phyloP scores from a whole-genome alignment of 1,284 basidiomycete species.

The Laetiporus sulphureus region DNA sequence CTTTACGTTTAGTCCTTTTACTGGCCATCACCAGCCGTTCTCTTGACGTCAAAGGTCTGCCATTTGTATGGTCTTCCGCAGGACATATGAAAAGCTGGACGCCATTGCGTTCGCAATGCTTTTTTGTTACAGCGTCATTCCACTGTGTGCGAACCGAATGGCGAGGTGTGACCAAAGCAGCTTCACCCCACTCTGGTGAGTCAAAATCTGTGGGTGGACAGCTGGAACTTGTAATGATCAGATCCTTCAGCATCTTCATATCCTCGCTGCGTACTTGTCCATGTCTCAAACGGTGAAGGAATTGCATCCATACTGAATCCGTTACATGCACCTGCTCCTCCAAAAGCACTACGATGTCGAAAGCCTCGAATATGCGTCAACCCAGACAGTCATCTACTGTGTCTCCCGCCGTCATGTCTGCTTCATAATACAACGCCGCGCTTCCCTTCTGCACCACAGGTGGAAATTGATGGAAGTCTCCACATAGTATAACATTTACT shows the following conservation, averaged over 20 bases:
- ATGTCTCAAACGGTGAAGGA: constrained; percentile 18
- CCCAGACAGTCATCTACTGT: background rate
- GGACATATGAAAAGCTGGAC: background rate
- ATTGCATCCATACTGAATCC: constrained; percentile 27
- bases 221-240: background rate
- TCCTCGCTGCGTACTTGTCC: background rate
- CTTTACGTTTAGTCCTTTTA: too few species aligned
- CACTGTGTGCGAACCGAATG: constrained; percentile 4
- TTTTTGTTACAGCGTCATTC: background rate
- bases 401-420: background rate
- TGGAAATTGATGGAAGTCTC: background rate
- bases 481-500: background rate
- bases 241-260: constrained; percentile 1
- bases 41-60: background rate
- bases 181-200: background rate
- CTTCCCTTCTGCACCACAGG: background rate
- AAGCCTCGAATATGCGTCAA: constrained; percentile 27
- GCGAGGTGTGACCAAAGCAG: constrained; percentile 2
- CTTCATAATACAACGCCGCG: background rate
- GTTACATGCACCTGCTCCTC: constrained; percentile 28
- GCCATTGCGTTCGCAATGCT: background rate
- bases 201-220: constrained; percentile 1
- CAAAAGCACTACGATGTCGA: constrained; percentile 30
- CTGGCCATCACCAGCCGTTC: background rate
- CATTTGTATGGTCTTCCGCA: constrained; percentile 3